Evolutionary conservation across 805 yeast genomes (phyloP).

Genomic region (Candida nemodendra): DNA sequence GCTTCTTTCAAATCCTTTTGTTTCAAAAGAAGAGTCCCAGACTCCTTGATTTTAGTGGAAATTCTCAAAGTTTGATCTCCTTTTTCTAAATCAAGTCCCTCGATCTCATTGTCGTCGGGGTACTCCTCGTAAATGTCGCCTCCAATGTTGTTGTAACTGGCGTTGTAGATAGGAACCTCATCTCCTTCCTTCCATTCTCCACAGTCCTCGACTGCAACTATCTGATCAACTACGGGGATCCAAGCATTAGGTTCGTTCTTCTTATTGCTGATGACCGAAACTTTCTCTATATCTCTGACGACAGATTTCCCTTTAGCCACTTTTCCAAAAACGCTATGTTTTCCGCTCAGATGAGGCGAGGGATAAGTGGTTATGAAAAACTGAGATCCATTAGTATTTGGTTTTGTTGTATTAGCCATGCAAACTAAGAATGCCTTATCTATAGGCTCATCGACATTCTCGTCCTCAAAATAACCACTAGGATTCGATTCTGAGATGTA

Average conservation of each 20-base stretch:
- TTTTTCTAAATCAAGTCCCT: conserved; percentile 51
- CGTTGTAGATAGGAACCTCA: conserved; percentile 59
- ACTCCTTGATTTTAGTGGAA: conserved; percentile 55
- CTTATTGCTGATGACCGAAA: conserved; percentile 41
- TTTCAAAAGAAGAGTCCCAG: conserved; percentile 63
- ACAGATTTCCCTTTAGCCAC: conserved; percentile 69
- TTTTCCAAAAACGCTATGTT: conserved; percentile 75
- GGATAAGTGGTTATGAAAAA: conserved; percentile 71
- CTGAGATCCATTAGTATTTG: conserved; percentile 57
- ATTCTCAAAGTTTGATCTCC: conserved; percentile 49
- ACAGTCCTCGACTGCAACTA: conserved; percentile 52
- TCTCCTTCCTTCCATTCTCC: conserved; percentile 59
- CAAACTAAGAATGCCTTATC: conserved; percentile 53
- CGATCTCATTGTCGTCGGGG: conserved; percentile 72
- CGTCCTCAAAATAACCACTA: conserved; percentile 50
- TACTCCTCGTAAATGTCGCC: conserved; percentile 75
- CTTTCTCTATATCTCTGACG: conserved; percentile 61
- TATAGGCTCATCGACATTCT: conserved; percentile 44
- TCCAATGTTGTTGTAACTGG: conserved; percentile 58
- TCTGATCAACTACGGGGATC: conserved; percentile 38
- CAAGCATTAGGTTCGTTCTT: conserved; percentile 18
- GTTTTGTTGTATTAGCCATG: conserved; percentile 59
- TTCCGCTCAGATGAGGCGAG: conserved; percentile 71
- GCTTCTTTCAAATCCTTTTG: conserved; percentile 51
- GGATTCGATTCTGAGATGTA: conserved; percentile 28